Percentiles rank a stretch among this genome's conserved stretches.
These are phyloP conservation scores for Ambispora gerdemannii DNA, from an alignment of 192 early-diverging fungal genomes.

Conservation along the genomic window DNA sequence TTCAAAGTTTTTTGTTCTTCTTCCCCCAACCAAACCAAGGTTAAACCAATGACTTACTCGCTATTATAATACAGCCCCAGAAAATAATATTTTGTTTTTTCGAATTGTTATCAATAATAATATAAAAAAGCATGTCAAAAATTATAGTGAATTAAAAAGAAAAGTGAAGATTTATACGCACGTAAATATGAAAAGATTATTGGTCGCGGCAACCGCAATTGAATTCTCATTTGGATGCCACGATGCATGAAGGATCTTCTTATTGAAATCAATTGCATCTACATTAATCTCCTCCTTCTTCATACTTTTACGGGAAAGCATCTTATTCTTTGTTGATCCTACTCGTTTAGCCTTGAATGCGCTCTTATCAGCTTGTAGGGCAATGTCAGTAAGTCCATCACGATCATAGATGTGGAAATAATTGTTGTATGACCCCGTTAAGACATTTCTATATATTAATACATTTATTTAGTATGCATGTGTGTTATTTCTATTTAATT, in stretches of 20 bases:
- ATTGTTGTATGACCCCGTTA: slow-evolving; percentile 99
- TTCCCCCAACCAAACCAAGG: background rate
- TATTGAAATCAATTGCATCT: slow-evolving; percentile 86
- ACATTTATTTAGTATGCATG: too few relatives aligned
- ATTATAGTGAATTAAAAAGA: slow-evolving; percentile 5
- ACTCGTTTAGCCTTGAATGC: slow-evolving; percentile 95
- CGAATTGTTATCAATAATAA: background rate
- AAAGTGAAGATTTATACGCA: slow-evolving; percentile 29
- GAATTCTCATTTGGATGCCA: slow-evolving; percentile 99
- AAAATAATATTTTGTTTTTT: slow-evolving; percentile 5
- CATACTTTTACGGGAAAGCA: slow-evolving; percentile 45
- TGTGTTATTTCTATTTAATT: too few relatives aligned
- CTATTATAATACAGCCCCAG: background rate
- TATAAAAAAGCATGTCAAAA: background rate
- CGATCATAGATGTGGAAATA: slow-evolving; percentile 95
- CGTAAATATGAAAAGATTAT: slow-evolving; percentile 97
- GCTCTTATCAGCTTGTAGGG: slow-evolving; percentile 95
- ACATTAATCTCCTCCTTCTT: slow-evolving; percentile 78
- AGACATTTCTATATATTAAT: slow-evolving; percentile 58
- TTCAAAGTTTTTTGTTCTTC: background rate
- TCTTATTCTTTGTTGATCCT: slow-evolving; percentile 77
- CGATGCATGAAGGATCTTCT: slow-evolving; percentile 97
- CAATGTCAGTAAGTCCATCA: slow-evolving; percentile 73
- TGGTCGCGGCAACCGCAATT: slow-evolving; percentile 96
- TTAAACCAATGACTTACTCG: slow-evolving; percentile 19